Base-by-base conservation (phyloP, 768 basidiomycete genomes). In the Lentinula sp. region DNA sequence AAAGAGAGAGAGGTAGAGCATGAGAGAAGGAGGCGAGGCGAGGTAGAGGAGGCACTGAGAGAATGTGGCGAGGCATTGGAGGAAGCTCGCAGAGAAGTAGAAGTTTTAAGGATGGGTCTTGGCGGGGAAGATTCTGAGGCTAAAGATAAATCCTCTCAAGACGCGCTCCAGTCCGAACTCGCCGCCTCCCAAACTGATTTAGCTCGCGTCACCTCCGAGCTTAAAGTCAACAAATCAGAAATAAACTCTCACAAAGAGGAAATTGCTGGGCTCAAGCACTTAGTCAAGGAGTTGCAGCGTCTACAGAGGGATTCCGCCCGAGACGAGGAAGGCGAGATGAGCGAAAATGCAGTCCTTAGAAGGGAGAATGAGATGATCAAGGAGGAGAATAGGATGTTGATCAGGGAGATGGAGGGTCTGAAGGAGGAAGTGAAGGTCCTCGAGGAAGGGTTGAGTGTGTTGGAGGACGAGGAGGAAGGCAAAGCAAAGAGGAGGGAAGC, bases 61-160 rank as follows among this genome's bases (percentile, higher is more conserved):
- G 95, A 98, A 76, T 93, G 90, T 65, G 88, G 87, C 2, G 79
- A 85, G 49, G 92, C 95, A 0, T 80, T 98, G 9, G 95, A 98
- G 72, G 89, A 88, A 66, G 91, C 95, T 5, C 78, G 91, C 59
- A 91, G 91, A 13, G 96, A 99, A 72, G 89, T 98, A 12, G 96
- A 99, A 75, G 62, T 76, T 74, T 66, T 86, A 48, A 77, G 95
- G 58, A 74, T 56, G 82, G 37, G 96, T 97, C 62, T 76, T 90
- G 48, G 78, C 84, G 39, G 93, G 61, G 23, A 48, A 58, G 55
- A 56, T 12, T 28, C 37, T 12, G 41, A 56, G 18, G 13, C 37
- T 10, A 35, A 59, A 43, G 54, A 63, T 28, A 41, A 62, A 28
- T 32, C 50, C 49, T 48, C 41, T 53, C 46, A 46, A 57, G 61